phyloP scores from a whole-genome alignment of 176 grass and related monocot species.

The maize (Zea mays) region DNA sequence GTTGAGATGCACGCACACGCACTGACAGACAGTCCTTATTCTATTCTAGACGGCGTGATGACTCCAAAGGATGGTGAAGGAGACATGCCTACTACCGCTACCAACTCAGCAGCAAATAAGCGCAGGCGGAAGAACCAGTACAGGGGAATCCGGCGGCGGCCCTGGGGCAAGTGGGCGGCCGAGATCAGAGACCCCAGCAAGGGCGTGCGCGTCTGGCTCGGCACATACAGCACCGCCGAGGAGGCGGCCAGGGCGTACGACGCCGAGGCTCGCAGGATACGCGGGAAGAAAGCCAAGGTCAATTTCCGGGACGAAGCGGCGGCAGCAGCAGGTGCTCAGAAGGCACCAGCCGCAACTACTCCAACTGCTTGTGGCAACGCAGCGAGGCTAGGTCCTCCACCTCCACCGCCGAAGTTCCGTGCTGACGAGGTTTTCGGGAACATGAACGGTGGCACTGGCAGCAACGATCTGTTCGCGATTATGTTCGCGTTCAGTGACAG shows the following conservation, averaged over 20 bases:
- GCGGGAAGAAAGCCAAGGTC: constrained; percentile 80
- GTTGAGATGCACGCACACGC: background rate
- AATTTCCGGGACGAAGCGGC: constrained; percentile 66
- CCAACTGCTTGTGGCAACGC: too few relatives aligned
- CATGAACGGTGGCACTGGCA: constrained; percentile 18
- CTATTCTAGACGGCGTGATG: constrained; percentile 39
- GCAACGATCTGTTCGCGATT: constrained; percentile 52
- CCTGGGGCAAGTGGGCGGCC: constrained; percentile 86
- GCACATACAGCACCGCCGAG: constrained; percentile 80
- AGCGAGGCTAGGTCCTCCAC: too few relatives aligned
- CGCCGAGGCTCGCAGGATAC: constrained; percentile 69
- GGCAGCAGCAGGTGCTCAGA: background rate
- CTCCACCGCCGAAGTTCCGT: constrained; percentile 12
- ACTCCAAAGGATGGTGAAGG: constrained; percentile 34
- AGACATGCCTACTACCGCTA: constrained; percentile 23
- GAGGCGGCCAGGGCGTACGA: constrained; percentile 82
- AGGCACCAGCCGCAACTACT: too few relatives aligned
- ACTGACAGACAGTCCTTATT: constrained; percentile 15
- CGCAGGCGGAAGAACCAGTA: constrained; percentile 67
- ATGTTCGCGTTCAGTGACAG: constrained; percentile 49
- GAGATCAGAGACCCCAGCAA: constrained; percentile 82
- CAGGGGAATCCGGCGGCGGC: constrained; percentile 70
- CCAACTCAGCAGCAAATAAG: background rate
- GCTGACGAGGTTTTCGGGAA: constrained; percentile 34
- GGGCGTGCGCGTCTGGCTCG: constrained; percentile 87